Base-by-base conservation (phyloP, 495 filamentous ascomycete species). In the Penicillium goetzii region DNA sequence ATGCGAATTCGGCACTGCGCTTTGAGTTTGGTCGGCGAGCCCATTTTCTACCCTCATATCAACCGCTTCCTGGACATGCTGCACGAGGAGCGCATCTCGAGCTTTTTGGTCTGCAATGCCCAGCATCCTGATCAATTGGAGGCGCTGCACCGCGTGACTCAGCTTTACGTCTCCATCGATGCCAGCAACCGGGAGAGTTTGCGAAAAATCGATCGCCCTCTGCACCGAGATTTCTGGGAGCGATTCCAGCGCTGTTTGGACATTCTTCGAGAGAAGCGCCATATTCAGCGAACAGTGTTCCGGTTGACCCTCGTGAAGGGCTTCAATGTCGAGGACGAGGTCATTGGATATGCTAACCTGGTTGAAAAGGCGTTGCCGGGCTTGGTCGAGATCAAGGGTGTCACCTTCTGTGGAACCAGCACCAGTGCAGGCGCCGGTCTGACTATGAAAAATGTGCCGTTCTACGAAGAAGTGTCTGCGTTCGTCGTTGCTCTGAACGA, bases 141-240 rank as follows among this genome's bases (percentile, higher is more conserved):
- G 12, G 83, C 88, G 0, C 80, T 98, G 26, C 77, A 88, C 58
- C 90, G 86, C 38, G 93, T 97, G 34, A 98, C 94, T 0, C 94
- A 98, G 72, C 83, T 98, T 4, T 98, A 98, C 76, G 94, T 98
- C 63, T 92, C 88, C 58, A 97, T 98, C 73, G 94, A 98, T 72
- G 94, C 94, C 0, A 91, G 89, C 62, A 96, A 97, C 79, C 85
- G 85, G n/a, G 93, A 97, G 53, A 91, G 87, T 50, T 82, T 97
- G 32, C 86, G 90, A 21, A 87, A 87, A 61, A 96, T 98, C 69
- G 94, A 98, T 73, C 82, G 94, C 1, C 94, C 94, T 0, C 85
- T 98, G 15, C 93, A 97, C 76, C 89, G 94, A 28, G 94, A 98
- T 76, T 98, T 96, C 78, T 98, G 94, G 94, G 92, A 97, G 77